phyloP scores from a whole-genome alignment of 306 rosid species.

The Begonia peltatifolia region DNA sequence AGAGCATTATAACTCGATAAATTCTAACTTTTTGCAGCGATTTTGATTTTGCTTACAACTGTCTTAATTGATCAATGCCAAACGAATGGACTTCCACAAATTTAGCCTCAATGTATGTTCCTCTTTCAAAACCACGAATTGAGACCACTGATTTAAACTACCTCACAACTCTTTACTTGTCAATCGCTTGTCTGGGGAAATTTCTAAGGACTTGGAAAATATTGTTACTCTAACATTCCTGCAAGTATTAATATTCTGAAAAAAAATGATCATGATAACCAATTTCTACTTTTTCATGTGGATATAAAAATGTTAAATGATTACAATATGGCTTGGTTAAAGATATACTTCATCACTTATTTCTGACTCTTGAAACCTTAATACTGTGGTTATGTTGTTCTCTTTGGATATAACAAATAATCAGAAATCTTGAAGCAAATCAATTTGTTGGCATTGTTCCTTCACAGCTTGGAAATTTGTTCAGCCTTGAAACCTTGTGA shows the following conservation, averaged over 20 bases:
- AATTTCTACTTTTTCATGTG: too few relatives aligned
- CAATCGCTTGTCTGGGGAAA: slow-evolving; percentile 69
- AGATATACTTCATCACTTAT: background rate
- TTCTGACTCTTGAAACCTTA: background rate
- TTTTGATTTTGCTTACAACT: slow-evolving; percentile 58
- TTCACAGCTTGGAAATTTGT: slow-evolving; percentile 47
- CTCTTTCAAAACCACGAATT: background rate
- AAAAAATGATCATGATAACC: too few relatives aligned
- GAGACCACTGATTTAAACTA: background rate
- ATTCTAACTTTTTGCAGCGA: slow-evolving; percentile 25
- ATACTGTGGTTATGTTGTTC: background rate
- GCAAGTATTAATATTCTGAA: slow-evolving; percentile 25
- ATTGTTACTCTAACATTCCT: slow-evolving; percentile 42
- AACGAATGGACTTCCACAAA: slow-evolving; percentile 50
- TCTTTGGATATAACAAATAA: background rate
- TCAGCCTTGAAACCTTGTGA: slow-evolving; percentile 47
- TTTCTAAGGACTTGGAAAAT: slow-evolving; percentile 63
- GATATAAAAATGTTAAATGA: too few relatives aligned
- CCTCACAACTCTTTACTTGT: slow-evolving; percentile 59
- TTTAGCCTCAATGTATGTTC: slow-evolving; percentile 45
- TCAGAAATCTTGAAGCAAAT: slow-evolving; percentile 71
- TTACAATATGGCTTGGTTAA: too few relatives aligned
- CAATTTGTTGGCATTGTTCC: slow-evolving; percentile 60
- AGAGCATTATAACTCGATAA: too few relatives aligned
- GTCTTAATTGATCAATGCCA: slow-evolving; percentile 60